phyloP scores from a whole-genome alignment of 2,329 filamentous ascomycete species.

The Hymenoscyphus fraxineus region DNA sequence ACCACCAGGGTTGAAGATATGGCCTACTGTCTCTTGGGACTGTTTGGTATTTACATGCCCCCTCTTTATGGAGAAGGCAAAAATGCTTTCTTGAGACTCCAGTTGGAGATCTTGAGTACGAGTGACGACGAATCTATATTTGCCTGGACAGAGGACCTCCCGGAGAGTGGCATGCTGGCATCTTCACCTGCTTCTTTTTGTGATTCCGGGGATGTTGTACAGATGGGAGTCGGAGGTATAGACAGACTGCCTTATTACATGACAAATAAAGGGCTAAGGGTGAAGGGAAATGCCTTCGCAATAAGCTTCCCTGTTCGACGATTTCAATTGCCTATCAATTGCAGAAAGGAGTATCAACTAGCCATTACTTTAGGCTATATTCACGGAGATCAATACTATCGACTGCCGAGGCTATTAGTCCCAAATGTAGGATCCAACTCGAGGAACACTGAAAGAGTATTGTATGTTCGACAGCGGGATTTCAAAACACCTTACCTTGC shows the following conservation, averaged over 20 bases:
- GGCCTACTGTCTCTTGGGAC: constrained; percentile 33
- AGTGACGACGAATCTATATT: constrained; percentile 38
- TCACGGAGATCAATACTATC: not conserved
- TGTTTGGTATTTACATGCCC: constrained; percentile 38
- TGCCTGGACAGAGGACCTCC: constrained; percentile 23
- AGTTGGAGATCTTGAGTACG: constrained; percentile 36
- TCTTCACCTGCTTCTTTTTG: not conserved
- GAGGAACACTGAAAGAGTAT: no score
- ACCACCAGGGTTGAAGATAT: constrained; percentile 32
- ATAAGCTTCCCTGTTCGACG: no score
- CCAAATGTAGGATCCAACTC: no score
- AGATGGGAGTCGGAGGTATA: not conserved
- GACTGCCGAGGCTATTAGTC: no score
- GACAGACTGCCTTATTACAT: not conserved
- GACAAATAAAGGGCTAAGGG: not conserved
- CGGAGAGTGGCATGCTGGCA: not conserved
- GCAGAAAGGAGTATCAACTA: not conserved
- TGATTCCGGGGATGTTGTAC: not conserved
- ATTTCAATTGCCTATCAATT: not conserved
- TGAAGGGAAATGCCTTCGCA: no score
- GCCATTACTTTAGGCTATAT: not conserved
- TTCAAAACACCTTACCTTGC: no score
- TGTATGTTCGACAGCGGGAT: no score
- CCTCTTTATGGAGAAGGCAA: constrained; percentile 37
- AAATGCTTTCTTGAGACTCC: constrained; percentile 36